Percentiles rank a stretch among this genome's conserved stretches.
phyloP scores from a whole-genome alignment of 345 rosid species.

The Xanthoceras sorbifolium region DNA sequence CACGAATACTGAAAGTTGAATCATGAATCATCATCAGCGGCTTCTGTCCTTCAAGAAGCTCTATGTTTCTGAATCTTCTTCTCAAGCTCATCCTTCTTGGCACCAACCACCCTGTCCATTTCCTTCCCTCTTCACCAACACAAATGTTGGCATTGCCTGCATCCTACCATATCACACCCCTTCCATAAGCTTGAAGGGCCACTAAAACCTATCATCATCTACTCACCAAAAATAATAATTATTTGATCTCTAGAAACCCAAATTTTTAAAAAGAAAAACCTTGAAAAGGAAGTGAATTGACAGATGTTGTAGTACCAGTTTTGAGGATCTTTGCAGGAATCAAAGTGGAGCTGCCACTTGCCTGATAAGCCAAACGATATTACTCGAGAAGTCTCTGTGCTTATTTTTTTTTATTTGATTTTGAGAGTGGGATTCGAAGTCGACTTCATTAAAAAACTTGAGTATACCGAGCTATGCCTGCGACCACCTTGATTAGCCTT shows the following conservation, averaged over 20 bases:
- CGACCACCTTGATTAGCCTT: too few relatives aligned
- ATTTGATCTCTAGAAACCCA: conserved; percentile 6
- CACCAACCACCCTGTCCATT: conserved; percentile 69
- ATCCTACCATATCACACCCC: conserved; percentile 40
- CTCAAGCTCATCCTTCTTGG: conserved; percentile 58
- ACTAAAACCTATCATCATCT: conserved; percentile 78
- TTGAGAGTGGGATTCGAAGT: too few relatives aligned
- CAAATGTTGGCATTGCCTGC: conserved; percentile 89
- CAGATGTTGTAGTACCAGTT: conserved; percentile 47
- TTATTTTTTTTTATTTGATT: too few relatives aligned
- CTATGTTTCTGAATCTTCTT: conserved; percentile 50
- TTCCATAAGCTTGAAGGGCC: conserved; percentile 77
- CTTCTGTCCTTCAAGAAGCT: conserved; percentile 8
- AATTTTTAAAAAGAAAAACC: background rate
- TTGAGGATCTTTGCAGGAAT: conserved; percentile 49
- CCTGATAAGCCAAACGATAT: conserved; percentile 57
- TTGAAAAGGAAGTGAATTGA: background rate
- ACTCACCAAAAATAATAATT: background rate
- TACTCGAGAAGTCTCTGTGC: conserved; percentile 38
- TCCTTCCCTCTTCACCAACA: conserved; percentile 83
- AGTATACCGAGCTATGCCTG: too few relatives aligned
- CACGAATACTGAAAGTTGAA: background rate
- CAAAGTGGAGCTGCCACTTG: conserved; percentile 79
- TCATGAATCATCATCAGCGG: background rate
- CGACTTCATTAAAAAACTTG: too few relatives aligned